Evolutionary conservation across 1,284 basidiomycete genomes (phyloP).

Genomic region (Malassezia yamatoensis): DNA sequence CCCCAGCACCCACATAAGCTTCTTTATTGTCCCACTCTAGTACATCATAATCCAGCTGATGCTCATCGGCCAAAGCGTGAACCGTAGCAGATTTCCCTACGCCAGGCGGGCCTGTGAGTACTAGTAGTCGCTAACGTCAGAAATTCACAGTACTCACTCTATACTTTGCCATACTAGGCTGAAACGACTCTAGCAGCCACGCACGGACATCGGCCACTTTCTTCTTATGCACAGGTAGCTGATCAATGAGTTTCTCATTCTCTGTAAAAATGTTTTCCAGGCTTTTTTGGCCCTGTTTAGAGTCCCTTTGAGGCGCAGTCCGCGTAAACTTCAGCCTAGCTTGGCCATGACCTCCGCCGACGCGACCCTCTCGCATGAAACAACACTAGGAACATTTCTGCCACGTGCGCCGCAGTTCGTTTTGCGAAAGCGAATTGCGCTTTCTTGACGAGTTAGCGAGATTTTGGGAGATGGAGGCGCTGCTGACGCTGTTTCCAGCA

Average conservation of each 20-base stretch:
- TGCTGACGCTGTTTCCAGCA: conserved; percentile 15
- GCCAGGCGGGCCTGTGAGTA: conserved; percentile 78
- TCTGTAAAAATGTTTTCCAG: too few relatives aligned
- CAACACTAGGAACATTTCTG: not conserved
- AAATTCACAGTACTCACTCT: conserved; percentile 45
- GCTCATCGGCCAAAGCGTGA: conserved; percentile 56
- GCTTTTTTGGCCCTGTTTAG: not conserved
- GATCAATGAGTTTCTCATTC: not conserved
- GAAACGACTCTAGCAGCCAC: conserved; percentile 76
- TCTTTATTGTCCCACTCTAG: conserved; percentile 69
- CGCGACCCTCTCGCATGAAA: not conserved
- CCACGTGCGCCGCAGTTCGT: not conserved
- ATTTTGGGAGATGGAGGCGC: conserved; percentile 8
- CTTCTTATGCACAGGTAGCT: conserved; percentile 71
- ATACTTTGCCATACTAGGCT: conserved; percentile 63
- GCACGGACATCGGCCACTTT: conserved; percentile 73
- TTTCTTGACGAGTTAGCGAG: too few relatives aligned
- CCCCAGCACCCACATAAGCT: not conserved
- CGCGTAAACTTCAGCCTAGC: not conserved
- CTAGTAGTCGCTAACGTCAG: conserved; percentile 57
- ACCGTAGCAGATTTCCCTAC: conserved; percentile 80
- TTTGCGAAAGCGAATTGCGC: too few relatives aligned
- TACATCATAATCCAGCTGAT: conserved; percentile 67
- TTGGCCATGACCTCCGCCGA: not conserved
- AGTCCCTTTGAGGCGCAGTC: not conserved